Base-by-base conservation (phyloP, 768 basidiomycete species). In the Serpula lacrymans region DNA sequence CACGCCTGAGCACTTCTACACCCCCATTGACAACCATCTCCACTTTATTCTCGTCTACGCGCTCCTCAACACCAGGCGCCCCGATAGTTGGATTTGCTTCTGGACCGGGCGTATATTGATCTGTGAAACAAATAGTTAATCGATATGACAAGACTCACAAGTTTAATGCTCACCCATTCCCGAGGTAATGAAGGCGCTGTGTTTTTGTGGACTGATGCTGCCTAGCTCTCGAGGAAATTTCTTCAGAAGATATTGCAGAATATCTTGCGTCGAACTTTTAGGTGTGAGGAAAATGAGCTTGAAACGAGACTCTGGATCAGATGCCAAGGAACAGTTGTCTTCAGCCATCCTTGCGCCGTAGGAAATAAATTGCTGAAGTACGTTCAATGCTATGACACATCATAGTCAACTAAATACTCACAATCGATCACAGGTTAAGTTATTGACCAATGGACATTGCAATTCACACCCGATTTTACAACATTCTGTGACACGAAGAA, bases 221-320 rank as follows among this genome's bases (percentile, higher is more conserved):
- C 75, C 78, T 4, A 77, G 54, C 26, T 60, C 49, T n/a, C 64
- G 48, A 1, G 76, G 71, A 43, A 60, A 70, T 16, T 56, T 65
- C 13, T 54, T 40, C 54, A 80, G 78, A 10, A 77, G 56, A 42
- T 69, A 67, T 34, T 63, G 55, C 14, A 78, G 56, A 35, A 73
- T 62, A 4, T 43, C 44, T 21, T 58, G 57, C 1, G 77, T 78
- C 41, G 60, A 57, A 5, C 63, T 38, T 6, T 58, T 58, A 5
- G 77, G 77, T 31, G 65, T 53, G 51, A 78, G 78, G 54, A 80
- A 78, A 6, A 77, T 66, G 28, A 79, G 67, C 53, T 78, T 78
- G 59, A 70, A 80, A 17, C 59, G 53, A 13, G 48, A 29, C n/a
- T n/a, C n/a, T n/a, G n/a, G n/a, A n/a, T n/a, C n/a, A n/a, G n/a